Evolutionary conservation across 2,329 filamentous ascomycete species (phyloP), one percentile per base, ranked within the genome.

Genomic region (Fusarium circinatum): DNA sequence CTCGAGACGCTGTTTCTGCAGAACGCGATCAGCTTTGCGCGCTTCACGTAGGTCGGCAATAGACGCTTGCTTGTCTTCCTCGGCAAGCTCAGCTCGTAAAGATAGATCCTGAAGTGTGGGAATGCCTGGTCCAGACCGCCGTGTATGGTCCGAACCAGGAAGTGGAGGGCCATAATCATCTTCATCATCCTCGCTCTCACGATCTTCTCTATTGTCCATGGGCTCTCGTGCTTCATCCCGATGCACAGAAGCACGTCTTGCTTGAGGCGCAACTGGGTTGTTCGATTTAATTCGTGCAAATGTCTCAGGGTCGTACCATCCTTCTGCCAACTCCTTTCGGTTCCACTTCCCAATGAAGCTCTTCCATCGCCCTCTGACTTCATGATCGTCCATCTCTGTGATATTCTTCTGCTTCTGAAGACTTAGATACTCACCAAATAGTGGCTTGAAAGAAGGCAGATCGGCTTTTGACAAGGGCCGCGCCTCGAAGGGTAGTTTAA

Each of bases 301-400:
- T 73, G 91, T 93, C 65, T 89, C 89, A 13, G 95, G 93, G 79
- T 97, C 94, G 83, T 98, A 99, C 96, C 96, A 99, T 52, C 94
- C 94, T 82, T 96, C 92, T 9, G 93, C 92, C 72, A 98, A 86
- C 83, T 96, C 94, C 79, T 91, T 92, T 77, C 90, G 89, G 84
- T 99, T 99, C 96, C 96, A 99, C 86, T 95, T 96, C 8, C 89
- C 87, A 18, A 96, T 82, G 78, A 98, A 99, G 80, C 94, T 96
- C 87, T 98, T 98, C 95, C 96, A 99, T 62, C 96, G 86, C 4
- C 95, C 95, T 73, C 88, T 92, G 2, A 91, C 83, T 80, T 98
- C 95, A n/a, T 89, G 88, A 71, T 94, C 91, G 63, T 90, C 88
- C 75, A 98, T 85, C 15, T 89, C 87, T 24, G 91, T 86, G 3